Evolutionary conservation across 257 asterid species (phyloP).

Genomic region (Verbena officinalis): DNA sequence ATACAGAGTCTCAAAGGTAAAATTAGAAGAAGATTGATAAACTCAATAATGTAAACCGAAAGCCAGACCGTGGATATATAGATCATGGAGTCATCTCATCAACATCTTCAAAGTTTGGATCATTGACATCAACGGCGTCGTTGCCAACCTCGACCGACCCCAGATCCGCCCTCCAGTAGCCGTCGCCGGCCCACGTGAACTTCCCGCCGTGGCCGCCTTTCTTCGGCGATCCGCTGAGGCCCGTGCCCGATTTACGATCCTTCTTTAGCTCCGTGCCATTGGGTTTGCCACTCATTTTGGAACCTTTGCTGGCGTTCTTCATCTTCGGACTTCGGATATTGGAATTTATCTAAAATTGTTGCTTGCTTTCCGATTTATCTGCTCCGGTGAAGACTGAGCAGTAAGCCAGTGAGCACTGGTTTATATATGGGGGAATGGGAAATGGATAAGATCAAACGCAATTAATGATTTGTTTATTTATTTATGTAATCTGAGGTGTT

Average conservation of each 20-base stretch:
- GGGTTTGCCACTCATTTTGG: slow-evolving; percentile 39
- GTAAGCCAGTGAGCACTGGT: too few species aligned
- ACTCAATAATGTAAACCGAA: not conserved
- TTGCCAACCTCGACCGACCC: slow-evolving; percentile 37
- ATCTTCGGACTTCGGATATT: slow-evolving; percentile 28
- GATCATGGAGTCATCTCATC: slow-evolving; percentile 27
- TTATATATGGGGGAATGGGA: not conserved
- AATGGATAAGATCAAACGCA: slow-evolving; percentile 2
- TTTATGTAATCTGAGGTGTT: not conserved
- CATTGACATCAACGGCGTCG: slow-evolving; percentile 51
- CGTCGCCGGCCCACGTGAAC: slow-evolving; percentile 88
- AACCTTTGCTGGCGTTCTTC: slow-evolving; percentile 48
- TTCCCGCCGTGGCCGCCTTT: slow-evolving; percentile 90
- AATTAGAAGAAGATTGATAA: not conserved
- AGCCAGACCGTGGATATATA: too few species aligned
- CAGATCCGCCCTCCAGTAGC: slow-evolving; percentile 58
- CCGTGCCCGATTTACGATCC: slow-evolving; percentile 67
- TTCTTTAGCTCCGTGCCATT: slow-evolving; percentile 39
- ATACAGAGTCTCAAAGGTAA: not conserved
- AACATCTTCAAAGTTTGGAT: slow-evolving; percentile 64
- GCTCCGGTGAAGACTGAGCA: not conserved
- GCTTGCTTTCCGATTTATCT: not conserved
- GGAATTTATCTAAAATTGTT: not conserved
- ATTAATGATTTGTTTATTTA: not conserved
- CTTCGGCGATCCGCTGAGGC: slow-evolving; percentile 72